Evolutionary conservation across 2,329 filamentous ascomycete genomes (phyloP).

Genomic region (Colletotrichum phormii): DNA sequence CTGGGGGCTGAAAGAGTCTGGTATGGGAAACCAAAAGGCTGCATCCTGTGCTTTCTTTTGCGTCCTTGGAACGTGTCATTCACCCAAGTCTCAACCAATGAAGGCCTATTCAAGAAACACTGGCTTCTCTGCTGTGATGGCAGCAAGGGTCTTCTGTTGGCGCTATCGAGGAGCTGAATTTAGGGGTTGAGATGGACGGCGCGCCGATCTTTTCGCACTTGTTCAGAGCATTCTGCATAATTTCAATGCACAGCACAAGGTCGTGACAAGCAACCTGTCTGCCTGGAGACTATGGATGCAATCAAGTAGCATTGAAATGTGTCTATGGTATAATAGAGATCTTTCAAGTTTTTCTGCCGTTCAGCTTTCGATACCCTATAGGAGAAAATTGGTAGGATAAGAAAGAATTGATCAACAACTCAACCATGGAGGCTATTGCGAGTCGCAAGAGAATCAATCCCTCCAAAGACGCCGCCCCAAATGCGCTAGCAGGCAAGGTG

Average conservation of each 20-base stretch:
- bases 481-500: too few relatives aligned
- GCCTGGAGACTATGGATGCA: neutral
- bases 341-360: too few relatives aligned
- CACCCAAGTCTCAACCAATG: neutral
- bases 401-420: too few relatives aligned
- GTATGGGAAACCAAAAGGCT: neutral
- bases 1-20: neutral
- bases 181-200: neutral
- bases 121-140: neutral
- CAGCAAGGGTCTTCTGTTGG: neutral
- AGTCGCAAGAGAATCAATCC: too few relatives aligned
- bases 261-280: neutral
- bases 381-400: too few relatives aligned
- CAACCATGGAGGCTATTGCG: too few relatives aligned
- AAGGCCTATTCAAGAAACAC: neutral
- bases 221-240: neutral
- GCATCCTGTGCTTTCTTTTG: neutral
- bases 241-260: neutral
- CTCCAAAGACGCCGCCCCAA: too few relatives aligned
- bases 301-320: too few relatives aligned
- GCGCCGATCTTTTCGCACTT: neutral
- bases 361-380: too few relatives aligned
- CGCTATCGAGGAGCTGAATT: neutral
- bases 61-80: neutral
- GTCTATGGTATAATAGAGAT: too few relatives aligned